These are phyloP conservation scores for Pholiota conissans DNA, from an alignment of 768 basidiomycete genomes.

Conservation along the genomic window DNA sequence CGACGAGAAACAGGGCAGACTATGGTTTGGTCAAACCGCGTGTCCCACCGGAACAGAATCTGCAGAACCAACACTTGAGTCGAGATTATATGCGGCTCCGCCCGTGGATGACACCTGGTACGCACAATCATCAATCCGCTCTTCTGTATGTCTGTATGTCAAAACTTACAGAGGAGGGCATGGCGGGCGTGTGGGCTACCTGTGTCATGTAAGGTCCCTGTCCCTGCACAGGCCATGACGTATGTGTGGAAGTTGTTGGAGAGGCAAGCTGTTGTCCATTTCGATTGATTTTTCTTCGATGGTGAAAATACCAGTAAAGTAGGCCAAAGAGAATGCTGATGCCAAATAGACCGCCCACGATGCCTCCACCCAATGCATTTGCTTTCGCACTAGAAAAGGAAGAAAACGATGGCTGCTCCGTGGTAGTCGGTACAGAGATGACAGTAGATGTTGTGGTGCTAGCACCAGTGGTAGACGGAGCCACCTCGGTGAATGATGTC, in stretches of 20 bases:
- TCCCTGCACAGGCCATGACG: constrained; percentile 8
- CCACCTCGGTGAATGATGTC: constrained; percentile 6
- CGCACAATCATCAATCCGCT: background rate
- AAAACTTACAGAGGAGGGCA: constrained; percentile 13
- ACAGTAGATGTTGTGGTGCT: constrained; percentile 1
- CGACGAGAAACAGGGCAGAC: background rate
- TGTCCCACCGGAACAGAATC: constrained; percentile 9
- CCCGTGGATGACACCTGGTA: constrained; percentile 13
- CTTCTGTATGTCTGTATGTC: background rate
- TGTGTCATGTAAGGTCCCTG: constrained; percentile 21
- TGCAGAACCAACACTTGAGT: constrained; percentile 11
- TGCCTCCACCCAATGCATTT: constrained; percentile 46
- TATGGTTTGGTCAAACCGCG: background rate
- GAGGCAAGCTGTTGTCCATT: constrained; percentile 18
- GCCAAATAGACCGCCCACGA: constrained; percentile 41
- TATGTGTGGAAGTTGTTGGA: constrained; percentile 12
- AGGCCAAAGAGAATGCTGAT: constrained; percentile 32
- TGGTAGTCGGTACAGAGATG: constrained; percentile 6
- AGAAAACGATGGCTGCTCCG: constrained; percentile 15
- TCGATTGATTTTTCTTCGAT: constrained; percentile 19
- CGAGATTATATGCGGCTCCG: background rate
- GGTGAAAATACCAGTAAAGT: constrained; percentile 24
- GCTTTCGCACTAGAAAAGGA: constrained; percentile 19
- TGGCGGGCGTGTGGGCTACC: background rate
- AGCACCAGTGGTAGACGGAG: background rate